Evolutionary conservation across 2,329 filamentous ascomycete genomes (phyloP).

Genomic region (Massarina eburnea): DNA sequence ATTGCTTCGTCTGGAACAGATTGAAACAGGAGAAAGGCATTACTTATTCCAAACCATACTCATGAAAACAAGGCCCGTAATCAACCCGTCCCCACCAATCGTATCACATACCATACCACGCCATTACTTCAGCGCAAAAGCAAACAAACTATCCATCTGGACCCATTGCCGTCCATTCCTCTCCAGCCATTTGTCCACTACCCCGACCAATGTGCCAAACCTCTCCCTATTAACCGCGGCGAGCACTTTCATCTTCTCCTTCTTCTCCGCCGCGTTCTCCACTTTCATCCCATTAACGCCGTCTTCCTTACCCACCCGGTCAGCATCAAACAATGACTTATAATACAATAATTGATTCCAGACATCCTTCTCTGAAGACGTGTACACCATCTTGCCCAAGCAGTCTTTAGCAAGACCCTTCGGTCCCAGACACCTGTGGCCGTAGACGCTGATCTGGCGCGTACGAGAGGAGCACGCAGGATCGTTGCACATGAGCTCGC

Average conservation of each 20-base stretch:
- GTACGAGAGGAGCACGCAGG: conserved; percentile 83
- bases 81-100: background rate
- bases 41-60: background rate
- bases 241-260: conserved; percentile 62
- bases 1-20: no score
- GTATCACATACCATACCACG: background rate
- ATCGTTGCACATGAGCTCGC: conserved; percentile 89
- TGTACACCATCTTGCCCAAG: conserved; percentile 83
- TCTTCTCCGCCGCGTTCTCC: conserved; percentile 58
- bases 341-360: conserved; percentile 96
- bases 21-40: background rate
- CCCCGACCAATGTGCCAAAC: conserved; percentile 73
- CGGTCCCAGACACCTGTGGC: conserved; percentile 83
- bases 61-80: background rate
- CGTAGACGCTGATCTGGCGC: conserved; percentile 90
- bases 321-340: conserved; percentile 82
- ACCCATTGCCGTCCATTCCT: conserved; percentile 93
- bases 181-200: conserved; percentile 81
- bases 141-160: conserved; percentile 86
- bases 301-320: conserved; percentile 65
- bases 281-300: conserved; percentile 52
- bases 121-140: conserved; percentile 50
- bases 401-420: conserved; percentile 83
- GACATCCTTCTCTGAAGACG: conserved; percentile 82
- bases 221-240: conserved; percentile 80